Percentiles rank a stretch among this genome's conserved stretches.
Evolutionary conservation across 805 yeast species (phyloP).

Genomic region (Metschnikowia borealis): DNA sequence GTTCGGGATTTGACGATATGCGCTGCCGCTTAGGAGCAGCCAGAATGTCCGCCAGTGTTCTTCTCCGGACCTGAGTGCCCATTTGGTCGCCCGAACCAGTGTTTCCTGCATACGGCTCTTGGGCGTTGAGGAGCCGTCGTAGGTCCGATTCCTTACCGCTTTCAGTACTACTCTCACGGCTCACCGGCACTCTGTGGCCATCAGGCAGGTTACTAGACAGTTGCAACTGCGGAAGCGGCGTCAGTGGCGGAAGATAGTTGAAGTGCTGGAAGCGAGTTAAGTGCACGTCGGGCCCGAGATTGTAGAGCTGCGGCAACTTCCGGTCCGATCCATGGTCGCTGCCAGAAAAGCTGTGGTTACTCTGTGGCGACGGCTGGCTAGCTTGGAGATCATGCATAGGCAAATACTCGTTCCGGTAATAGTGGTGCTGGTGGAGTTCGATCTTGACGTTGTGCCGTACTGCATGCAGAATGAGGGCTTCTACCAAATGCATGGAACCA

Average conservation of each 20-base stretch:
- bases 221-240: conserved; percentile 65
- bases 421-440: conserved; percentile 81
- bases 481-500: conserved; percentile 49
- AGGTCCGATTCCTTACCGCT: conserved; percentile 38
- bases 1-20: conserved; percentile 17
- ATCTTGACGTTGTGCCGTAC: conserved; percentile 52
- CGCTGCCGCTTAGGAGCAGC: conserved; percentile 7
- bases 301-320: not conserved
- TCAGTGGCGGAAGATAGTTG: conserved; percentile 66
- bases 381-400: not conserved
- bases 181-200: conserved; percentile 9
- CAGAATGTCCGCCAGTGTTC: conserved; percentile 12
- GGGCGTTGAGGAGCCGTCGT: conserved; percentile 40
- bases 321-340: conserved; percentile 2
- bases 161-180: conserved; percentile 4
- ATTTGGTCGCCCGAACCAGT: not conserved
- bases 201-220: conserved; percentile 51
- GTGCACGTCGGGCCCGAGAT: conserved; percentile 16
- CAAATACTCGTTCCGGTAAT: conserved; percentile 44
- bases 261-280: conserved; percentile 50
- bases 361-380: not conserved
- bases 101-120: conserved; percentile 4
- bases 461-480: conserved; percentile 56
- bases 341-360: not conserved
- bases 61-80: not conserved